Percentiles rank a stretch among this genome's conserved stretches.
phyloP scores from a whole-genome alignment of 75 land plant genomes.

The Larix kaempferi region DNA sequence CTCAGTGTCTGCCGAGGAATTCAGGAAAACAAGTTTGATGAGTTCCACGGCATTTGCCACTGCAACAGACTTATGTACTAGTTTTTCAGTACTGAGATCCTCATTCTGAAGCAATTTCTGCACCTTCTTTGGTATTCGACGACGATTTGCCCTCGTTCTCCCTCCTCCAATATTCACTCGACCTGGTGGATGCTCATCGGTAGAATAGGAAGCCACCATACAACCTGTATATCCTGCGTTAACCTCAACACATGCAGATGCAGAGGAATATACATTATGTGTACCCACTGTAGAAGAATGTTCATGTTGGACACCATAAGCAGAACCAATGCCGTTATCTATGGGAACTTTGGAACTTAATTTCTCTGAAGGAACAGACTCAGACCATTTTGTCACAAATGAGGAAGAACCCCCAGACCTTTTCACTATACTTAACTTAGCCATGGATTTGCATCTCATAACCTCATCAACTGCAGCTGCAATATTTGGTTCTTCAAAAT shows the following conservation, averaged over 20 bases:
- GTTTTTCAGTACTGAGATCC: constrained; percentile 22
- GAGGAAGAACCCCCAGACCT: constrained; percentile 10
- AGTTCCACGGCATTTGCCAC: constrained; percentile 96
- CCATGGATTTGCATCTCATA: constrained; percentile 43
- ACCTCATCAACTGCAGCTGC: constrained; percentile 70
- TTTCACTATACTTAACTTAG: constrained; percentile 34
- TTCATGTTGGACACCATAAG: constrained; percentile 3
- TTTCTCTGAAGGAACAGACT: constrained; percentile 8
- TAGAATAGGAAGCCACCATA: neutral
- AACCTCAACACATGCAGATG: neutral
- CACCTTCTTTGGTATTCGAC: constrained; percentile 32
- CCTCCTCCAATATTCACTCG: constrained; percentile 11
- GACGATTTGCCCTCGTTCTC: constrained; percentile 19
- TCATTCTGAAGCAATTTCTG: constrained; percentile 26
- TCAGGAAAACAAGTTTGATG: constrained; percentile 80
- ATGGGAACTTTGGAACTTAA: neutral
- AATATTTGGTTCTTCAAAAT: constrained; percentile 66
- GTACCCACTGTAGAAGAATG: constrained; percentile 18
- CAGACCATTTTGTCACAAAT: constrained; percentile 1
- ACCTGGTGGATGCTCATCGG: constrained; percentile 6
- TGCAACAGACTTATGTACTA: constrained; percentile 63
- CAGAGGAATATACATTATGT: neutral
- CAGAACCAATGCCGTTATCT: constrained; percentile 2
- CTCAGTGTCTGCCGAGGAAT: constrained; percentile 47
- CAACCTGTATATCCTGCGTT: neutral